Percentiles rank a stretch among this genome's conserved stretches.
Conservation (phyloP, 768 basidiomycete species). For the Pleurotus giganteus region DNA sequence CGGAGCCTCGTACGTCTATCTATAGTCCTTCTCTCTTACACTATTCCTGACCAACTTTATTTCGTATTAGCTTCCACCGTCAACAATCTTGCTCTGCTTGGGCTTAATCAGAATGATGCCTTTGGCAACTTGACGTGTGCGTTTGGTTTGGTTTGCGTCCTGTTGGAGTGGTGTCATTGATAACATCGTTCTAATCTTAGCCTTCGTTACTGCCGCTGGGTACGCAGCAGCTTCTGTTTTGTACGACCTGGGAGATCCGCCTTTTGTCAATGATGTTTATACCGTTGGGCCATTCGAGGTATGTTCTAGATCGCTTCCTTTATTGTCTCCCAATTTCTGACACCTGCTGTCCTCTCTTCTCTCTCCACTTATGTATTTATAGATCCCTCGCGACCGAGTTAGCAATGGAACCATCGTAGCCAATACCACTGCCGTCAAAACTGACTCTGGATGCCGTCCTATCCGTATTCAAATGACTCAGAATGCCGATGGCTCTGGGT, state of each 20-base stretch:
- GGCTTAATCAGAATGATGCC: constrained; percentile 42
- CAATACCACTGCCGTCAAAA: constrained; percentile 49
- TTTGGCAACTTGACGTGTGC: constrained; percentile 48
- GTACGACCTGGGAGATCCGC: constrained; percentile 42
- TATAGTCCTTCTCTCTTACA: neutral
- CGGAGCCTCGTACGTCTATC: constrained; percentile 34
- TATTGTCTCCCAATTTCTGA: neutral
- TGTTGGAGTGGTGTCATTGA: neutral
- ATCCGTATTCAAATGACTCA: constrained; percentile 38
- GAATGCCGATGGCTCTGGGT: constrained; percentile 28
- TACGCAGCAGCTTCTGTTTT: constrained; percentile 49
- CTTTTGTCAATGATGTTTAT: constrained; percentile 44
- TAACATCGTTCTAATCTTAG: constrained; percentile 21
- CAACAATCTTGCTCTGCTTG: constrained; percentile 35
- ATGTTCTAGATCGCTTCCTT: constrained; percentile 12
- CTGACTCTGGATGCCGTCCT: constrained; percentile 39
- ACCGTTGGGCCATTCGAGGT: constrained; percentile 48
- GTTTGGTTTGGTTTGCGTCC: constrained; percentile 13
- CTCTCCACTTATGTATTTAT: neutral
- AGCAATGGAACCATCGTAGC: constrained; percentile 46
- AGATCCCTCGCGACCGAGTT: constrained; percentile 36
- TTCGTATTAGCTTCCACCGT: constrained; percentile 26
- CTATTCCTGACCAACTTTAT: neutral
- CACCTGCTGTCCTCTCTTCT: neutral
- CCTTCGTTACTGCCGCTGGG: constrained; percentile 53